Evolutionary conservation across 78 protist species (phyloP).

Genomic region (Mantamonas sphyraenae): DNA sequence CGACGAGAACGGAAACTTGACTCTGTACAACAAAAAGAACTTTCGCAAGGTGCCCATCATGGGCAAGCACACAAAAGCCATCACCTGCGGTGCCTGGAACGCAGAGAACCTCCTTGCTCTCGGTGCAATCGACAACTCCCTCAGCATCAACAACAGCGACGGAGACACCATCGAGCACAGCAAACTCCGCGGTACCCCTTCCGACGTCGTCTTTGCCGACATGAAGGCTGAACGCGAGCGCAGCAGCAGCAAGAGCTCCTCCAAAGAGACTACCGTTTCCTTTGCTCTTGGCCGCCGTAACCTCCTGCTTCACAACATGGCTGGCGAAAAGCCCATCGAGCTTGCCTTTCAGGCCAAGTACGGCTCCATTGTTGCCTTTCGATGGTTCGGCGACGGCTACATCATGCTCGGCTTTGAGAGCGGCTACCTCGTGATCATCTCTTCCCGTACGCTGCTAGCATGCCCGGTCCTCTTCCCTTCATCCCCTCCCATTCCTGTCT

Average conservation of each 20-base stretch:
- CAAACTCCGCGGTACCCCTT: not conserved
- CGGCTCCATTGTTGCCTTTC: constrained; percentile 34
- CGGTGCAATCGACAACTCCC: no score
- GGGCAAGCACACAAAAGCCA: constrained; percentile 52
- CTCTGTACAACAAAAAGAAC: constrained; percentile 33
- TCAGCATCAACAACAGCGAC: constrained; percentile 8
- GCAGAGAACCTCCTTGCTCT: constrained; percentile 26
- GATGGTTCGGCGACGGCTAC: constrained; percentile 56
- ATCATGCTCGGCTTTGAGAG: constrained; percentile 34
- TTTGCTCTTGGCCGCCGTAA: not conserved
- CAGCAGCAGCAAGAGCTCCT: not conserved
- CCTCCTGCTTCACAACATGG: not conserved
- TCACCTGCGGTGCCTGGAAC: constrained; percentile 62
- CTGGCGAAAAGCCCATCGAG: constrained; percentile 21
- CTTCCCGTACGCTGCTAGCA: constrained; percentile 11
- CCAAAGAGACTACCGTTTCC: not conserved
- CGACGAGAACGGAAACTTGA: constrained; percentile 23
- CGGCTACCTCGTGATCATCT: constrained; percentile 35
- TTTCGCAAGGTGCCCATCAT: constrained; percentile 28
- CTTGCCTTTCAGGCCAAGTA: constrained; percentile 42
- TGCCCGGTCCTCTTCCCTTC: no score
- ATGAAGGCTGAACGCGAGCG: not conserved
- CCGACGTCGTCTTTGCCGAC: not conserved
- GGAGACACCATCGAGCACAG: constrained; percentile 12
- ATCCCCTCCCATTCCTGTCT: no score